Evolutionary conservation across 2,329 filamentous ascomycete species (phyloP).

Genomic region (Aspergillus viridinutans): DNA sequence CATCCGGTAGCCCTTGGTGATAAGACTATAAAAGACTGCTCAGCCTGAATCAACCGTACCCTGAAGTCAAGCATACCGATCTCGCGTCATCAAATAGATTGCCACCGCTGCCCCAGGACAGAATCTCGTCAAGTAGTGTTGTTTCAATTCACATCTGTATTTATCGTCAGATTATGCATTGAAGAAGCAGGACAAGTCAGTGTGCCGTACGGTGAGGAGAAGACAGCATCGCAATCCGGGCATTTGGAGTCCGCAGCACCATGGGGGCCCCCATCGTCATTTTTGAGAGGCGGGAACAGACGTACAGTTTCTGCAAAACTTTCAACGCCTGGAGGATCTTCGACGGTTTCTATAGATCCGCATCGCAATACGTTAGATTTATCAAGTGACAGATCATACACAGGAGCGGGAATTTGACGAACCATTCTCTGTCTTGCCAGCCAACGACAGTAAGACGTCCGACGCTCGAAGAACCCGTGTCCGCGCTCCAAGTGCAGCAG

Average conservation of each 20-base stretch:
- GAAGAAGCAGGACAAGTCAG: background rate
- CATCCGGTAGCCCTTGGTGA: constrained; percentile 30
- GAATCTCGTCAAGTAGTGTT: constrained; percentile 26
- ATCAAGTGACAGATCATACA: background rate
- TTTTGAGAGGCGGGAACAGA: constrained; percentile 23
- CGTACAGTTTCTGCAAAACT: constrained; percentile 25
- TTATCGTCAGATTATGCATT: constrained; percentile 1
- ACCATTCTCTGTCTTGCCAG: constrained; percentile 17
- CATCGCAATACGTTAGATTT: constrained; percentile 3
- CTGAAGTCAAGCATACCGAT: constrained; percentile 19
- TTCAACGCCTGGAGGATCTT: constrained; percentile 15
- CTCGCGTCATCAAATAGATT: constrained; percentile 29
- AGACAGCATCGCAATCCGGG: constrained; percentile 28
- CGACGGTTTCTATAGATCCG: constrained; percentile 5
- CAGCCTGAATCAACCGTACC: background rate
- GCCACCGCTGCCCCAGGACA: constrained; percentile 26
- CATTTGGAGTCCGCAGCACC: constrained; percentile 21
- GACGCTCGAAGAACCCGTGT: constrained; percentile 19
- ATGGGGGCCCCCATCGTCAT: constrained; percentile 19
- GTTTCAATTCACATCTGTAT: constrained; percentile 21
- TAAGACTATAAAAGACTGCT: constrained; percentile 15
- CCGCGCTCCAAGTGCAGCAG: constrained; percentile 12
- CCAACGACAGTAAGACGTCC: constrained; percentile 19
- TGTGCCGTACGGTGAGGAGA: constrained; percentile 23
- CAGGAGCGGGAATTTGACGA: constrained; percentile 6